These are phyloP conservation scores for Coemansia erecta DNA, from an alignment of 192 early-diverging fungal genomes.

Conservation along the genomic window DNA sequence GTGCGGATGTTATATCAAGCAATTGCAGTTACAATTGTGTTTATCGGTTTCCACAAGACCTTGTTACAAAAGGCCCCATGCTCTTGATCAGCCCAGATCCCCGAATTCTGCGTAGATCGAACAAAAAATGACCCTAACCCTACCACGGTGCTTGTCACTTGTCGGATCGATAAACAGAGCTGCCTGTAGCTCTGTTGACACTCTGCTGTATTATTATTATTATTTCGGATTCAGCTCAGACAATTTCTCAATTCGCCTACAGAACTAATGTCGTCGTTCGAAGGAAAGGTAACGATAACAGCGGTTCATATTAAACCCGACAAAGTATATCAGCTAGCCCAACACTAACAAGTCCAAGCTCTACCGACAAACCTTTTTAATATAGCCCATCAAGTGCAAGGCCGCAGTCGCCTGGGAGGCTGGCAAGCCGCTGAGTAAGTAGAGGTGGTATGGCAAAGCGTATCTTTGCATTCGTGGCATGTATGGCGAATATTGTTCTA, in stretches of 20 bases:
- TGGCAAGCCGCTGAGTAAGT: conserved; percentile 85
- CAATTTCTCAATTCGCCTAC: neutral
- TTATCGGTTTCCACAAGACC: neutral
- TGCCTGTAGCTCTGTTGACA: neutral
- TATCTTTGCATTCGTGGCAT: too few species aligned
- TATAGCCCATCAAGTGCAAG: conserved; percentile 71
- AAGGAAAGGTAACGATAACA: conserved; percentile 7
- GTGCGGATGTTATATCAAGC: too few species aligned
- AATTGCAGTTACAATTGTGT: too few species aligned
- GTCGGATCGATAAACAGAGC: too few species aligned
- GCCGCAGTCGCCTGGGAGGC: conserved; percentile 97
- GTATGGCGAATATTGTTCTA: neutral
- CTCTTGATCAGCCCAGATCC: too few species aligned
- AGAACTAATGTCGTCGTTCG: conserved; percentile 12
- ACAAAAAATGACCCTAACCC: too few species aligned
- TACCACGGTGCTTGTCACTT: too few species aligned
- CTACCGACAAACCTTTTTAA: neutral
- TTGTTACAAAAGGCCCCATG: too few species aligned
- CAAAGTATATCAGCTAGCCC: neutral
- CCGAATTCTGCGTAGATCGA: too few species aligned
- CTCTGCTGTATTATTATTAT: too few species aligned
- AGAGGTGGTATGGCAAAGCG: too few species aligned
- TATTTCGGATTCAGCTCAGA: too few species aligned
- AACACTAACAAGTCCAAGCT: neutral
- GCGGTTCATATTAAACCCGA: neutral